Evolutionary conservation across 495 filamentous ascomycete genomes (phyloP).

Genomic region (Aspergillus sclerotioniger): DNA sequence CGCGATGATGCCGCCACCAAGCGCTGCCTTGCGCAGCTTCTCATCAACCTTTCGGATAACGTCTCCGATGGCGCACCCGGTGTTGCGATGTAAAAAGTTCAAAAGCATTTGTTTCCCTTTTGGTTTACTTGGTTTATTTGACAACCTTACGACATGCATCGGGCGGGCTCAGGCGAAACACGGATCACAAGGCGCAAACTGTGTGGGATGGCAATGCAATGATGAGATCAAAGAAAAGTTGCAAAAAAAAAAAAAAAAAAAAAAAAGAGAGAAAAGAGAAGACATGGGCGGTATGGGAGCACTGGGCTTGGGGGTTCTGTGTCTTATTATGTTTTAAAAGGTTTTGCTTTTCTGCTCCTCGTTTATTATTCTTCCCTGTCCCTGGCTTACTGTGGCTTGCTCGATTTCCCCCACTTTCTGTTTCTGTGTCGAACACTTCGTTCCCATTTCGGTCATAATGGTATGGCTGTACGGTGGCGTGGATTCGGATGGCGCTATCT

Average conservation of each 20-base stretch:
- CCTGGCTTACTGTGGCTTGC: constrained; percentile 12
- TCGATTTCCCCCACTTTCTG: constrained; percentile 17
- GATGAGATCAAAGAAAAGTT: constrained; percentile 12
- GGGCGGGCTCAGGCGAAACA: constrained; percentile 49
- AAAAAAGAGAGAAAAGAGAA: constrained; percentile 14
- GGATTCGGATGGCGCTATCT: constrained; percentile 43
- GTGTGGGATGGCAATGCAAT: constrained; percentile 26
- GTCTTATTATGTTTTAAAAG: constrained; percentile 31
- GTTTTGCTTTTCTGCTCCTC: constrained; percentile 21
- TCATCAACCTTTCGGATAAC: constrained; percentile 96
- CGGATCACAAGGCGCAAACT: constrained; percentile 46
- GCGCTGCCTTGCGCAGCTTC: constrained; percentile 90
- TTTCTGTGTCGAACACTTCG: constrained; percentile 27
- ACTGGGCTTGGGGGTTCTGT: constrained; percentile 26
- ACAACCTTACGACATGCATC: constrained; percentile 50
- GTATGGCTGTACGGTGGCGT: constrained; percentile 34
- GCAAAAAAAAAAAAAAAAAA: constrained; percentile 18
- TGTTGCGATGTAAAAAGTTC: constrained; percentile 48
- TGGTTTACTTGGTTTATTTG: constrained; percentile 38
- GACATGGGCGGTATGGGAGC: constrained; percentile 6
- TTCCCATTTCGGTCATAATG: constrained; percentile 28
- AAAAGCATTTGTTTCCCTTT: constrained; percentile 37
- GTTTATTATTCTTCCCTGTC: constrained; percentile 9
- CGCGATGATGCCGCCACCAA: constrained; percentile 98
- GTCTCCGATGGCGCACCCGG: constrained; percentile 62